A percentile compares a stretch with the other conserved stretches of the same genome.
phyloP scores from a whole-genome alignment of 108 stramenopile species.

The Heterococcus sp. region DNA sequence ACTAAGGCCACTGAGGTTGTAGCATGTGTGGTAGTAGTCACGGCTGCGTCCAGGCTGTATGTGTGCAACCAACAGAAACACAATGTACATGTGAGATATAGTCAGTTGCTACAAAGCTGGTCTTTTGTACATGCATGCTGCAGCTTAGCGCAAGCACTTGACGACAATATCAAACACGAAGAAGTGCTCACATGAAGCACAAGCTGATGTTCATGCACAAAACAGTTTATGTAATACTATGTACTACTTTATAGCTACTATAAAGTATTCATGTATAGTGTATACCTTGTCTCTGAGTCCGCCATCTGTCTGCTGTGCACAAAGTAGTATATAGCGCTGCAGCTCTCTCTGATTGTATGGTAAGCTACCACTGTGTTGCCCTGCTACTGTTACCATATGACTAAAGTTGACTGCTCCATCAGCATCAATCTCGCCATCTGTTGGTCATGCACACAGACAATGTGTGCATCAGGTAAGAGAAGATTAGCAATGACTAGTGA shows the following conservation, averaged over 20 bases:
- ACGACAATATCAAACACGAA: background rate
- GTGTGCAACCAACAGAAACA: background rate
- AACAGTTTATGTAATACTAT: too few species aligned
- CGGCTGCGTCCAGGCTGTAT: constrained; percentile 55
- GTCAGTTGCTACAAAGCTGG: background rate
- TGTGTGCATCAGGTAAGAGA: too few species aligned
- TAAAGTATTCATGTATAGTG: too few species aligned
- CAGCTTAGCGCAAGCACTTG: background rate
- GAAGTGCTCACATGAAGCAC: too few species aligned
- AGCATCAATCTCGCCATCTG: background rate
- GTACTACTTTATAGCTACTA: too few species aligned
- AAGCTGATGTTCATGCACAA: too few species aligned
- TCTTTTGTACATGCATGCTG: background rate
- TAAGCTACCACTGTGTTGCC: background rate
- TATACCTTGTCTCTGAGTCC: constrained; percentile 71
- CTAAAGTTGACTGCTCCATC: background rate
- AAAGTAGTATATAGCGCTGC: constrained; percentile 85
- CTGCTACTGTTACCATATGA: background rate
- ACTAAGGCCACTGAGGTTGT: constrained; percentile 86
- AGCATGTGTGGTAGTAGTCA: constrained; percentile 98
- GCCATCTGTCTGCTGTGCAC: constrained; percentile 93
- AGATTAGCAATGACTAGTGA: too few species aligned
- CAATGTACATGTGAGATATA: background rate
- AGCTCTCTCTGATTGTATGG: background rate
- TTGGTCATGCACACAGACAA: too few species aligned